Base-by-base conservation (phyloP, 352 stramenopile genomes). In the Pythium inflatum region DNA sequence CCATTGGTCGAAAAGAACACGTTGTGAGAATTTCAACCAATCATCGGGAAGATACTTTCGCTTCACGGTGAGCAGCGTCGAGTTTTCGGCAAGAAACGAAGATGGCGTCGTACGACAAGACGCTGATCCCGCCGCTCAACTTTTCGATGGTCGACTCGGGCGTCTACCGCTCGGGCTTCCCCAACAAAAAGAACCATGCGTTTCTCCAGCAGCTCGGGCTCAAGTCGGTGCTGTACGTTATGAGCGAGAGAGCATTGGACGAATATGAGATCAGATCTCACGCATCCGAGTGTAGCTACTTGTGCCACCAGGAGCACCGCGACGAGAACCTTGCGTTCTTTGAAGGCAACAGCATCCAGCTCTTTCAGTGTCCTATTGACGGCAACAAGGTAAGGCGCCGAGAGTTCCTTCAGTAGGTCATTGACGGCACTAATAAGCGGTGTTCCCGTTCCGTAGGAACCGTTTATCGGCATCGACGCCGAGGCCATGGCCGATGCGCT, bases 101-200 rank as follows among this genome's bases (percentile, higher is more conserved):
- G 27, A 92, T 94, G 87, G 91, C 85, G 49, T 83, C 83, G 59
- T 94, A 96, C 73, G 88, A 94, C 74, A 94, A 93, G 79, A 94
- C 84, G 63, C 77, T 94, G 62, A 95, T 95, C 66, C 86, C 89
- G 64, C 90, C 90, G 69, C 83, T 95, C 60, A 97, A 97, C 73
- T 97, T 96, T 72, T 93, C 87, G 49, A 94, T 95, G 85, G 88
- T 97, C 57, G 84, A 88, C 48, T 89, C 83, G 30, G 90, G 88
- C 53, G 87, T 97, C 50, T 97, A 97, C 75, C 85, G 90, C 63
- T 95, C 86, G 0, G 87, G 88, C 5, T 96, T 95, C 66, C 90
- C 90, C 9, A 95, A 95, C 76, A 80, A 79, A 62, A 96, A 96
- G 69, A 96, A 97, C 66, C 85, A 95, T 61, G 76, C 83, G 18